These are phyloP conservation scores for Avicennia marina DNA, from an alignment of 257 asterid genomes.

Conservation along the genomic window DNA sequence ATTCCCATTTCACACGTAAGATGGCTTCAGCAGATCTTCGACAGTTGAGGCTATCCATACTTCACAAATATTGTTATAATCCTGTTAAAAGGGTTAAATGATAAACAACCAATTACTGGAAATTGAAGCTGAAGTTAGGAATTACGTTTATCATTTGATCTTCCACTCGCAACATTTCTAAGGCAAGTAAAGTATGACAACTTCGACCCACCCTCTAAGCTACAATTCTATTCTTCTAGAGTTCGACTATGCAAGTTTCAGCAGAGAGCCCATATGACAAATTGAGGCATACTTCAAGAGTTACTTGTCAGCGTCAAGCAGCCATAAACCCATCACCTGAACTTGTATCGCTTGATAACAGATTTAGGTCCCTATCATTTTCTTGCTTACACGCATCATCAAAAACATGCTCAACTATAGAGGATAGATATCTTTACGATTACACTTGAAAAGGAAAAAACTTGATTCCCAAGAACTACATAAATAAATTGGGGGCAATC, in stretches of 20 bases:
- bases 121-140: not conserved
- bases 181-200: not conserved
- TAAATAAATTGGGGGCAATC: too few relatives aligned
- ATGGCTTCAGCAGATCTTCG: too few relatives aligned
- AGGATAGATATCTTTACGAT: too few relatives aligned
- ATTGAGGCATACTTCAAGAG: not conserved
- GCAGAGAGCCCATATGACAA: not conserved
- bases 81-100: too few relatives aligned
- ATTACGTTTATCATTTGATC: not conserved
- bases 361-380: slow-evolving; percentile 4
- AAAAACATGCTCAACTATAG: not conserved
- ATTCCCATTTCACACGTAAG: too few relatives aligned
- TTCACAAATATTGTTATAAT: too few relatives aligned
- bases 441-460: too few relatives aligned
- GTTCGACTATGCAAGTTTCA: not conserved
- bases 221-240: not conserved
- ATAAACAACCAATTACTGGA: not conserved
- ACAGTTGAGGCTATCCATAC: too few relatives aligned
- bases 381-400: slow-evolving; percentile 22
- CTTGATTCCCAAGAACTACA: too few relatives aligned
- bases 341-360: slow-evolving; percentile 21
- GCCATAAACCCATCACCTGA: slow-evolving; percentile 14
- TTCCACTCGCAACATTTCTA: not conserved
- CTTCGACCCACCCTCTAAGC: not conserved
- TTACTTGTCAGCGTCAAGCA: slow-evolving; percentile 7